Evolutionary conservation across 2,329 filamentous ascomycete genomes (phyloP).

Genomic region (Zasmidium citrigriseum): DNA sequence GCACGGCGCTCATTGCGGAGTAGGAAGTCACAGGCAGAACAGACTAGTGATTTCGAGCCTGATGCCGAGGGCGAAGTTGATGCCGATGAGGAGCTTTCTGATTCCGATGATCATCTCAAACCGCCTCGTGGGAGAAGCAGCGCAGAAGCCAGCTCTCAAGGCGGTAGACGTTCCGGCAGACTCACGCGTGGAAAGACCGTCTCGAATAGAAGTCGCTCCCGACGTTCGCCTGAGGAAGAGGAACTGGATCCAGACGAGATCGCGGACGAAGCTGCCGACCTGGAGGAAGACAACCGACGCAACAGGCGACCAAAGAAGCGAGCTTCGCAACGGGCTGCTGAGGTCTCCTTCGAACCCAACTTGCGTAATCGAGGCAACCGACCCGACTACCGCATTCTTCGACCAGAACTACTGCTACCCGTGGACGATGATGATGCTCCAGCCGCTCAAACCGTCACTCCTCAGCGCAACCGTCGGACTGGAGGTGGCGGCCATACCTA

Average conservation of each 20-base stretch:
- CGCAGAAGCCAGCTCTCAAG: constrained; percentile 39
- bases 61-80: constrained; percentile 58
- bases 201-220: constrained; percentile 45
- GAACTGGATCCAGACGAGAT: constrained; percentile 48
- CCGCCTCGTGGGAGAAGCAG: constrained; percentile 49
- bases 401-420: constrained; percentile 68
- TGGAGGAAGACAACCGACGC: constrained; percentile 53
- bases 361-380: constrained; percentile 65
- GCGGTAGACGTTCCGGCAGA: constrained; percentile 54
- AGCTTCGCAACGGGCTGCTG: constrained; percentile 21
- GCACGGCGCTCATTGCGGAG: constrained; percentile 44
- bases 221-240: constrained; percentile 50
- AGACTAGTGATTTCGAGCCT: constrained; percentile 66
- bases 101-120: constrained; percentile 46
- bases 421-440: constrained; percentile 76
- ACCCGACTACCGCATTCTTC: constrained; percentile 84
- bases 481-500: constrained; percentile 62
- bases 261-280: constrained; percentile 60
- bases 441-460: constrained; percentile 59
- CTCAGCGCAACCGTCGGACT: constrained; percentile 64
- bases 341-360: constrained; percentile 47
- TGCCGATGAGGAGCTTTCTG: constrained; percentile 54
- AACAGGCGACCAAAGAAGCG: constrained; percentile 36
- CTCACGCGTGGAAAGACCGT: constrained; percentile 49
- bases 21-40: constrained; percentile 49